phyloP scores from a whole-genome alignment of 1,284 basidiomycete species.

The Leccinum fuscescens region DNA sequence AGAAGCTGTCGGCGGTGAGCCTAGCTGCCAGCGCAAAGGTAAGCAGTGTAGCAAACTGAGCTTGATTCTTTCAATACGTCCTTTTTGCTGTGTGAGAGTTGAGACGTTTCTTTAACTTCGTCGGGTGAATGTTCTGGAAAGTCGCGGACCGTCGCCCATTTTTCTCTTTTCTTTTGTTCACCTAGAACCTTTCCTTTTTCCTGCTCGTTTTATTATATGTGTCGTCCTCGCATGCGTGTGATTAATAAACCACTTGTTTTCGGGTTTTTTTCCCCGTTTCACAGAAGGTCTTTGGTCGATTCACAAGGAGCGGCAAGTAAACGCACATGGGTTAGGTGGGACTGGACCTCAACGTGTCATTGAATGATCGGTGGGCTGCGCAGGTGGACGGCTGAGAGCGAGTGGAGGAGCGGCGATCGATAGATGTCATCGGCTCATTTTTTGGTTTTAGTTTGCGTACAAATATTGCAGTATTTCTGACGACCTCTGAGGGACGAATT shows the following conservation, averaged over 20 bases:
- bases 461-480: neutral
- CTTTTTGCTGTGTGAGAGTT: slow-evolving; percentile 1
- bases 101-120: neutral
- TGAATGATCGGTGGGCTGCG: neutral
- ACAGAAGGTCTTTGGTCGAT: slow-evolving; percentile 30
- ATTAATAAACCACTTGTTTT: slow-evolving; percentile 25
- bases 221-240: slow-evolving; percentile 9
- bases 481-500: neutral
- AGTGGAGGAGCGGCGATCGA: neutral
- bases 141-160: neutral
- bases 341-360: neutral
- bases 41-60: slow-evolving; percentile 14
- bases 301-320: slow-evolving; percentile 26
- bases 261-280: slow-evolving; percentile 11
- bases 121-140: slow-evolving; percentile 1
- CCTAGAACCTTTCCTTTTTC: neutral
- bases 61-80: slow-evolving; percentile 16
- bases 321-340: neutral
- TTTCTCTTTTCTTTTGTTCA: neutral
- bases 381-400: neutral
- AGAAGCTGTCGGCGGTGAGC: slow-evolving; percentile 28
- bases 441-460: neutral
- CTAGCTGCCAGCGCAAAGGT: slow-evolving; percentile 35
- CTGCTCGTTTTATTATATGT: slow-evolving; percentile 5
- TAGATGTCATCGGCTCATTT: neutral